Evolutionary conservation across 2,329 filamentous ascomycete species (phyloP).

Genomic region (Colletotrichum sp.): DNA sequence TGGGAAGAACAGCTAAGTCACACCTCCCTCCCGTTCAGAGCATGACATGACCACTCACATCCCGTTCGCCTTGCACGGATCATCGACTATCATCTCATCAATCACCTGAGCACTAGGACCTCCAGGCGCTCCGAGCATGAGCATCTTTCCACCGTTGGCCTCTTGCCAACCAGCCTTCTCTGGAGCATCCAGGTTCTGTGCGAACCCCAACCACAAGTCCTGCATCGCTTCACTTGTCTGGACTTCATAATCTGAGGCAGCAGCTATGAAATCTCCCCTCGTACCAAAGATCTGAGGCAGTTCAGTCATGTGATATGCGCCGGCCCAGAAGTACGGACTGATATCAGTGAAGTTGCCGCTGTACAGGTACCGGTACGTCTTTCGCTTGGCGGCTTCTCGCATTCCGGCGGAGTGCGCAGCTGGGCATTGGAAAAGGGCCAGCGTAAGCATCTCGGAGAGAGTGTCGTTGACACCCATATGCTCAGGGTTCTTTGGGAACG

Average conservation of each 20-base stretch:
- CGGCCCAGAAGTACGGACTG: slow-evolving; percentile 25
- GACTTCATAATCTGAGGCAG: neutral
- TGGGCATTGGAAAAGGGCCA: neutral
- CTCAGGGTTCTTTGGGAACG: neutral
- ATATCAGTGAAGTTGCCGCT: slow-evolving; percentile 32
- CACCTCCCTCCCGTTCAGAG: rapidly evolving
- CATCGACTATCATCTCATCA: neutral
- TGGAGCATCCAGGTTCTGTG: neutral
- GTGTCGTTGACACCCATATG: neutral
- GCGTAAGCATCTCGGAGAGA: neutral
- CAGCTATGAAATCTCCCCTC: neutral
- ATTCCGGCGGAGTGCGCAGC: neutral
- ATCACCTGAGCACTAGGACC: neutral
- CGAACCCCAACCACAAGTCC: neutral
- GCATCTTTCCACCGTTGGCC: neutral
- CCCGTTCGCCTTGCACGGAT: neutral
- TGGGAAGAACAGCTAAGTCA: neutral
- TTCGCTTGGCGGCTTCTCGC: neutral
- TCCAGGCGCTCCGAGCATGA: neutral
- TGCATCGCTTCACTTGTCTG: neutral
- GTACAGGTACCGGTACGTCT: slow-evolving; percentile 29
- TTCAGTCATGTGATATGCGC: slow-evolving; percentile 32
- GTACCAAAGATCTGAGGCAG: slow-evolving; percentile 35
- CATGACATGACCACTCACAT: neutral
- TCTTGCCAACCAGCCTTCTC: neutral